Conservation (phyloP, 805 yeast genomes). For the Metschnikowia santaceciliae region DNA sequence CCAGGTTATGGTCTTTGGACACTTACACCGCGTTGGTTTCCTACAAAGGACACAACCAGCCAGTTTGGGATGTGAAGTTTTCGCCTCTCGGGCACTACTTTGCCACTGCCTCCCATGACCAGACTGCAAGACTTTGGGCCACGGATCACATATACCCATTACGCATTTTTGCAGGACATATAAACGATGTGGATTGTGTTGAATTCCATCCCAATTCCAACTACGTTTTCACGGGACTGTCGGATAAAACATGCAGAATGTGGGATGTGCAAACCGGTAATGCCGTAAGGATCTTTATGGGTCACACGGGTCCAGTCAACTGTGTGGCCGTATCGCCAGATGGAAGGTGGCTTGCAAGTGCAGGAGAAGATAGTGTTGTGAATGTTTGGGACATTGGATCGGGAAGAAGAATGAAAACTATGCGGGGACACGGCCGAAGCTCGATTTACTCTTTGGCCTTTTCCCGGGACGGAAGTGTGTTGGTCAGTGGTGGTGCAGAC, state of each 20-base stretch:
- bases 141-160: slow-evolving; percentile 96
- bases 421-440: slow-evolving; percentile 92
- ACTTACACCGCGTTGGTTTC: slow-evolving; percentile 84
- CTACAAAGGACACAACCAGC: slow-evolving; percentile 95
- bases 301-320: slow-evolving; percentile 87
- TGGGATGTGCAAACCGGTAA: slow-evolving; percentile 93
- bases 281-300: slow-evolving; percentile 86
- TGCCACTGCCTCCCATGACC: slow-evolving; percentile 97
- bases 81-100: slow-evolving; percentile 96
- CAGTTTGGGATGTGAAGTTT: slow-evolving; percentile 95
- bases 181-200: slow-evolving; percentile 93
- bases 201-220: slow-evolving; percentile 95
- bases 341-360: slow-evolving; percentile 94
- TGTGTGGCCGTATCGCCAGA: slow-evolving; percentile 90
- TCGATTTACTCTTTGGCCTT: slow-evolving; percentile 82
- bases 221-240: slow-evolving; percentile 90
- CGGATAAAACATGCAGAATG: slow-evolving; percentile 95
- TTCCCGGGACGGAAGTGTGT: slow-evolving; percentile 81
- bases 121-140: slow-evolving; percentile 96
- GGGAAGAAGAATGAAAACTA: slow-evolving; percentile 80
- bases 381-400: slow-evolving; percentile 93
- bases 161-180: slow-evolving; percentile 94
- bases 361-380: slow-evolving; percentile 87
- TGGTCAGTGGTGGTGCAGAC: slow-evolving; percentile 92
- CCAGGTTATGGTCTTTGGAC: slow-evolving; percentile 89